These are phyloP conservation scores for Xylaria telfairii DNA, from an alignment of 495 filamentous ascomycete species.

Conservation along the genomic window DNA sequence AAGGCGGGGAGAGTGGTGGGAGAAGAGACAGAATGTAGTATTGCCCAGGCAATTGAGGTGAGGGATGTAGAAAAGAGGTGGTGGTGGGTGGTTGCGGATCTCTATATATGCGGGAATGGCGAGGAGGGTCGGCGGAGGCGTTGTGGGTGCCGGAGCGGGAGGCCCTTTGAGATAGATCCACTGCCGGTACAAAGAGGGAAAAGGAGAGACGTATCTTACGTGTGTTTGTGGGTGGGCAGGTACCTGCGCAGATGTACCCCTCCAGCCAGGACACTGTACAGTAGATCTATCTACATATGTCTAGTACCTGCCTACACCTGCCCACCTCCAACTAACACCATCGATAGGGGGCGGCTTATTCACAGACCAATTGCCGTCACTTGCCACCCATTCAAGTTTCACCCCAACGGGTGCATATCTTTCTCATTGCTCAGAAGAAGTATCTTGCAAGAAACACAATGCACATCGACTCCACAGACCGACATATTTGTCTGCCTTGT, in stretches of 20 bases:
- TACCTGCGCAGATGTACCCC: no score
- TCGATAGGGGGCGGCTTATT: slow-evolving; percentile 7
- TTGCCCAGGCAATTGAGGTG: slow-evolving; percentile 31
- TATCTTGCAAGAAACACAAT: neutral
- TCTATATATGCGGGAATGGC: slow-evolving; percentile 19
- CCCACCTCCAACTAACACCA: neutral
- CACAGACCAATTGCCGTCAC: slow-evolving; percentile 8
- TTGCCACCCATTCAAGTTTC: neutral
- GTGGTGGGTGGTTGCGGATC: slow-evolving; percentile 9
- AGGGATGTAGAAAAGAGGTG: slow-evolving; percentile 25
- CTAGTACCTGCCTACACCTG: neutral
- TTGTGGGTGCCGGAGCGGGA: neutral
- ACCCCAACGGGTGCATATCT: neutral
- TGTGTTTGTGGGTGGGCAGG: neutral
- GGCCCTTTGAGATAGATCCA: neutral
- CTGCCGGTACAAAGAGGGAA: neutral
- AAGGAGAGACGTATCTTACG: neutral
- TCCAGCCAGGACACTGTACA: no score
- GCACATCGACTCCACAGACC: slow-evolving; percentile 1
- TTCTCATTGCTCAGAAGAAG: neutral
- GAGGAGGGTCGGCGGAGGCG: neutral
- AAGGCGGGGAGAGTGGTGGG: slow-evolving; percentile 24
- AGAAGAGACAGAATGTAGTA: neutral
- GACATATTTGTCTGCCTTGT: neutral
- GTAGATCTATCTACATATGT: neutral